Evolutionary conservation across 164 flowering plant species (phyloP).

Genomic region (Macadamia integrifolia): DNA sequence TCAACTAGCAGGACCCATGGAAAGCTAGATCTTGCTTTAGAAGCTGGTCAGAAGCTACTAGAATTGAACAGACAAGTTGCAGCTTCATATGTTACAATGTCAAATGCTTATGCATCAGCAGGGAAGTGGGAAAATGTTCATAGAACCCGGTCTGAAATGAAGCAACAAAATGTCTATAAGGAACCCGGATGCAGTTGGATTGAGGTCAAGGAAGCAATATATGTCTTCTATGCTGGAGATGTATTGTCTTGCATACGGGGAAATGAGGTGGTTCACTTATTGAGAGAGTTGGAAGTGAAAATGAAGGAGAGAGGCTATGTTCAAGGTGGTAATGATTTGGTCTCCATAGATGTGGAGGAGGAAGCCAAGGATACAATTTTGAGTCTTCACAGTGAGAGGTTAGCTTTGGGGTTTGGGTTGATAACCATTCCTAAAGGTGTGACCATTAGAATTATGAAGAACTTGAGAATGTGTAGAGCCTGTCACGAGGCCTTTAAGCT

Average conservation of each 20-base stretch:
- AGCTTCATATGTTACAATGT: slow-evolving; percentile 49
- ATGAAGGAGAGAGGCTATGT: slow-evolving; percentile 55
- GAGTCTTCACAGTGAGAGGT: slow-evolving; percentile 56
- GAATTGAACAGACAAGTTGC: slow-evolving; percentile 40
- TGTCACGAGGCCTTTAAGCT: slow-evolving; percentile 64
- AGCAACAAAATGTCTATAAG: slow-evolving; percentile 37
- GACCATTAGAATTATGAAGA: slow-evolving; percentile 62
- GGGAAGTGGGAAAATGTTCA: slow-evolving; percentile 53
- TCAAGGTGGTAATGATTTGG: slow-evolving; percentile 33
- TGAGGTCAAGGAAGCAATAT: slow-evolving; percentile 38
- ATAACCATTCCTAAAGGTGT: slow-evolving; percentile 43
- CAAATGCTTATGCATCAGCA: slow-evolving; percentile 43
- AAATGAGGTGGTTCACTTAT: slow-evolving; percentile 25
- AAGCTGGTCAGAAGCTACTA: slow-evolving; percentile 43
- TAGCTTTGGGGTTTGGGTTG: slow-evolving; percentile 63
- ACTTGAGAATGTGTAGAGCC: slow-evolving; percentile 62
- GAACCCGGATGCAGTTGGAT: slow-evolving; percentile 80
- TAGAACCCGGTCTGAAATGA: slow-evolving; percentile 42
- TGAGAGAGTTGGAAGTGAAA: slow-evolving; percentile 41
- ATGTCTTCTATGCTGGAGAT: slow-evolving; percentile 48
- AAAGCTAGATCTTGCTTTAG: slow-evolving; percentile 48
- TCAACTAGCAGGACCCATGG: slow-evolving; percentile 53
- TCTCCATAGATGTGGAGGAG: slow-evolving; percentile 58
- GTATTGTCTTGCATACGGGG: slow-evolving; percentile 24
- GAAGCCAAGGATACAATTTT: slow-evolving; percentile 49